Conservation (phyloP, 2,329 filamentous ascomycete species). For the Colletotrichum coccodes region DNA sequence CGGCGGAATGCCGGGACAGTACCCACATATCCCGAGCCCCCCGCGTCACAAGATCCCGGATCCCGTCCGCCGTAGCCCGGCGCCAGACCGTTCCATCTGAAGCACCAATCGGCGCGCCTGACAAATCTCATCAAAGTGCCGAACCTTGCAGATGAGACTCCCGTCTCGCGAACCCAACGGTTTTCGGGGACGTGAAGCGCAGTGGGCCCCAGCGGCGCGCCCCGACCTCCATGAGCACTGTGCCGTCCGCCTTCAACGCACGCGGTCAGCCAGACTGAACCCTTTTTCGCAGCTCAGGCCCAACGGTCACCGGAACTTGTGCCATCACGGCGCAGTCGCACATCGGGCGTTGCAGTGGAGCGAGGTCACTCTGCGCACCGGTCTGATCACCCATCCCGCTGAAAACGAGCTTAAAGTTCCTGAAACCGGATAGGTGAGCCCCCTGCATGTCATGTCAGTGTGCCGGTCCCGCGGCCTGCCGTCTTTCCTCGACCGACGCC, state of each 20-base stretch:
- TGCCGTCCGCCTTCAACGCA: slow-evolving; percentile 3
- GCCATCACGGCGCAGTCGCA: not conserved
- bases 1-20: not conserved
- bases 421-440: slow-evolving; percentile 25
- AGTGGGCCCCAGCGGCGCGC: slow-evolving; percentile 11
- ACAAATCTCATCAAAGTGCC: slow-evolving; percentile 28
- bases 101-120: not conserved
- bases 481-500: not conserved
- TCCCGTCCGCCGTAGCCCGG: not conserved
- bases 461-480: not conserved
- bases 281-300: not conserved
- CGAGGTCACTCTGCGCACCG: not conserved
- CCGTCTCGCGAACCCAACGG: slow-evolving; percentile 18
- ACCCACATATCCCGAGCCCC: slow-evolving; percentile 11
- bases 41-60: not conserved
- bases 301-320: slow-evolving; percentile 13
- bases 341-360: not conserved
- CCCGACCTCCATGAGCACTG: slow-evolving; percentile 20
- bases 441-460: slow-evolving; percentile 21
- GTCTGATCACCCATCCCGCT: not conserved
- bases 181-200: not conserved
- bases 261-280: not conserved
- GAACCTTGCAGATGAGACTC: slow-evolving; percentile 29
- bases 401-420: not conserved
- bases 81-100: not conserved